Conservation (phyloP, 495 filamentous ascomycete species). For the Aspergillus conjunctus region DNA sequence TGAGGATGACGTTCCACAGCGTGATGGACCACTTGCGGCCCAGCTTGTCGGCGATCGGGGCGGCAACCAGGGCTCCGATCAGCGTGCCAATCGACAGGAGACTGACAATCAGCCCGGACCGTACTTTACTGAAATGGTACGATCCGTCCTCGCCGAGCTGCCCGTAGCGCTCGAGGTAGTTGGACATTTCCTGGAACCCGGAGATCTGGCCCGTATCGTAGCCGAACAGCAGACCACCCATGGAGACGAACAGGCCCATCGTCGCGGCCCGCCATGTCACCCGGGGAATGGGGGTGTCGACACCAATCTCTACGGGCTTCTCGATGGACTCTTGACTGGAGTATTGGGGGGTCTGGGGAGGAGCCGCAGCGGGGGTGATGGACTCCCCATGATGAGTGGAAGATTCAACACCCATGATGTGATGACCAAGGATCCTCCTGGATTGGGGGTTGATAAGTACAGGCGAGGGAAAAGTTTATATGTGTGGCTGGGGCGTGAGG, state of each 20-base stretch:
- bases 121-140: conserved; percentile 51
- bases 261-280: conserved; percentile 49
- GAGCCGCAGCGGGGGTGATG: conserved; percentile 36
- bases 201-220: conserved; percentile 56
- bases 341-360: conserved; percentile 21
- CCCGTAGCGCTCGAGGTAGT: conserved; percentile 51
- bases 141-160: conserved; percentile 27
- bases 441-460: background rate
- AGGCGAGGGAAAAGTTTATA: background rate
- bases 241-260: conserved; percentile 60
- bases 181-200: conserved; percentile 63
- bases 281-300: conserved; percentile 45
- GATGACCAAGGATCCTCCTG: background rate
- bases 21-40: conserved; percentile 57
- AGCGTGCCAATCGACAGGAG: conserved; percentile 67
- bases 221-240: conserved; percentile 68
- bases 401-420: conserved; percentile 42
- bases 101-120: conserved; percentile 56
- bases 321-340: conserved; percentile 33
- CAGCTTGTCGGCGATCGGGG: conserved; percentile 52
- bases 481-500: background rate
- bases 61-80: conserved; percentile 64
- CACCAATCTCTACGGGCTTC: conserved; percentile 30
- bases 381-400: conserved; percentile 42
- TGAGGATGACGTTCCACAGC: conserved; percentile 61